Base-by-base conservation (phyloP, 1,284 basidiomycete species). In the Naganishia cerealis region DNA sequence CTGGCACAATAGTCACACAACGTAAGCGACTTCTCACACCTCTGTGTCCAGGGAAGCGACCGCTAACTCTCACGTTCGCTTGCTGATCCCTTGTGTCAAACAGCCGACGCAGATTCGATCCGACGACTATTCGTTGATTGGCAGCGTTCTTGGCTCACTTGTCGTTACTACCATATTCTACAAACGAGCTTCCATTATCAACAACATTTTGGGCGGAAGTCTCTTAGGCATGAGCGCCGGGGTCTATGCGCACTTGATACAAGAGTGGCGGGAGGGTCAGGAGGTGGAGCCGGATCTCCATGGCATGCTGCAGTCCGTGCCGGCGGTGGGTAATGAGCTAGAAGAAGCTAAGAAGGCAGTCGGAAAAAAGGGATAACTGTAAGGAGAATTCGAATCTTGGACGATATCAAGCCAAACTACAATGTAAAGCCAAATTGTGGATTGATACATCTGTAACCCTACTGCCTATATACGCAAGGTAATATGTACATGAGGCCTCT, bases 111-210 rank as follows among this genome's bases (percentile, higher is more conserved):
- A 79, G 67, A 68, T 79, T 9, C 72, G 74, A 39, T 71, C 73
- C 12, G 79, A 81, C 67, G 80, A 81, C 69, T 81, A 77, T 55
- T 77, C 77, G 0, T 58, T 79, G 33, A 81, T 81, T 42, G 77
- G 78, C 24, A 67, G 77, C 26, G 70, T 73, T 1, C 73, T 81
- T 9, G 74, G 74, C 10, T 75, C 72, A 8, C 67, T 81, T 21
- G 42, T 80, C 53, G 57, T 74, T 18, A 79, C 79, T 0, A 76
- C 80, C 12, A 53, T 80, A 52, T 76, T 81, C 70, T 74, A 79
- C 29, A 66, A 69, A 13, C 73, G 79, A 36, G 79, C 79, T 12
- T 73, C 75, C 9, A 67, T 78, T 2, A 66, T 72, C 15, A 66
- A 52, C 9, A 71, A 80, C 18, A 73, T 78, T 0, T 59, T 75